These are phyloP conservation scores for Phytopythium delawarense DNA, from an alignment of 352 stramenopile species.

Conservation along the genomic window DNA sequence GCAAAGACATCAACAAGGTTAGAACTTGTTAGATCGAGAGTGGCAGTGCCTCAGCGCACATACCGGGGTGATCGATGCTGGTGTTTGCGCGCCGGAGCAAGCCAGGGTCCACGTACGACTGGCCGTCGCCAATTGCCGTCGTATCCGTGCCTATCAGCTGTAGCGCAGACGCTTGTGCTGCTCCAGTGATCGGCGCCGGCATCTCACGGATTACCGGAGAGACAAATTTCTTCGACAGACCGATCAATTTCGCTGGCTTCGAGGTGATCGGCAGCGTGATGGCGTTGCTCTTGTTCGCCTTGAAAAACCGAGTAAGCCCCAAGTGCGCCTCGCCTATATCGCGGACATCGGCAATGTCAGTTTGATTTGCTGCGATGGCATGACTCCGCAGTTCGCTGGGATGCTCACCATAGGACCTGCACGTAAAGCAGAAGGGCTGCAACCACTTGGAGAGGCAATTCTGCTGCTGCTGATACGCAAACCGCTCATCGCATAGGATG, in stretches of 20 bases:
- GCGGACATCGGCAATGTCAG: not conserved
- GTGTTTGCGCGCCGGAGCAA: constrained; percentile 33
- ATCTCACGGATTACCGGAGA: constrained; percentile 3
- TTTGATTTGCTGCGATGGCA: not conserved
- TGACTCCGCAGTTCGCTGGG: not conserved
- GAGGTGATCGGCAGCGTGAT: constrained; percentile 12
- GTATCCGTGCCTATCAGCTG: constrained; percentile 10
- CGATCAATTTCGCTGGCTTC: constrained; percentile 33
- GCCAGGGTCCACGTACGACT: constrained; percentile 77
- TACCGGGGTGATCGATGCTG: constrained; percentile 16
- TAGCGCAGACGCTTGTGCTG: constrained; percentile 7
- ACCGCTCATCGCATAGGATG: constrained; percentile 97
- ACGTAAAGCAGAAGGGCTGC: constrained; percentile 68
- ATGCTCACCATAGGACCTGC: constrained; percentile 59
- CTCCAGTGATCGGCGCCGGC: constrained; percentile 2
- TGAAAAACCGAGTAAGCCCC: constrained; percentile 82
- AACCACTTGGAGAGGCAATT: constrained; percentile 96
- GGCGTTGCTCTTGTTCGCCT: constrained; percentile 55
- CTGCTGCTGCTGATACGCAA: constrained; percentile 87
- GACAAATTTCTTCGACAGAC: constrained; percentile 27
- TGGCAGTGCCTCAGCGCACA: constrained; percentile 7
- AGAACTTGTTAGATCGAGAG: not conserved
- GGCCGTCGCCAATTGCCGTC: constrained; percentile 66
- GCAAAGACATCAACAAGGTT: not conserved
- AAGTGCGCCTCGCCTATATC: constrained; percentile 73